Base-by-base conservation (phyloP, 352 stramenopile genomes). In the Phytophthora fragariaefolia region DNA sequence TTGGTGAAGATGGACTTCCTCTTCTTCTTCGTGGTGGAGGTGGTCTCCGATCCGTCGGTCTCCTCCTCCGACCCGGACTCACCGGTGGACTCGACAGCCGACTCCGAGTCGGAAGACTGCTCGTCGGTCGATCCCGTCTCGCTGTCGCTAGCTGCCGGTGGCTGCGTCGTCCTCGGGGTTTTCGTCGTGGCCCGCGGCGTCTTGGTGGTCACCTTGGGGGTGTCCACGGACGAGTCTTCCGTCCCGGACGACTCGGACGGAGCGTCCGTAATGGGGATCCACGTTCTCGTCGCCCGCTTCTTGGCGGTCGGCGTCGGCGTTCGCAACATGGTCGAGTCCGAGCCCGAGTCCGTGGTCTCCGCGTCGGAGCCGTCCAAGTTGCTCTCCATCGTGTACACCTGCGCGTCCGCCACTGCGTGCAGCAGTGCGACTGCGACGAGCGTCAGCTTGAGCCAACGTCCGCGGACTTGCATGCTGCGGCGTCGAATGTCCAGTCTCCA, bases 1-100 rank as follows among this genome's bases (percentile, higher is more conserved):
- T 68, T 73, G 38, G 71, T 79, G 23, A 79, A 79, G 36, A 69
- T 56, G 15, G 42, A 56, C 10, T 63, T 68, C 54, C 53, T 63
- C 9, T 70, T 71, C 45, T 73, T 68, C 32, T 76, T 79, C 30
- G 48, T 73, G 2, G 58, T 65, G 4, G 56, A 57, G 9, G 67
- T 50, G 9, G 58, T 50, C 20, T 32, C 49, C 15, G 59, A 74
- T 12, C 46, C 49, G 18, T 59, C 43, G 4, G 48, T 52, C 17
- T 34, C 43, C 36, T 57, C 43, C 10, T 64, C 55, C 0, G 57
- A 30, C 13, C 49, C 46, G 20, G 36, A 45, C 36, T 22, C 36
- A 18, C 5, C 36, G 4, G 45, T 51, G 4, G 47, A 28, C 3
- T 52, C 36, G 2, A 52, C 38, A 7, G 13, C 38, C 12, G 56